Conservation (phyloP, 352 stramenopile species). For the Phytophthora sp. region DNA sequence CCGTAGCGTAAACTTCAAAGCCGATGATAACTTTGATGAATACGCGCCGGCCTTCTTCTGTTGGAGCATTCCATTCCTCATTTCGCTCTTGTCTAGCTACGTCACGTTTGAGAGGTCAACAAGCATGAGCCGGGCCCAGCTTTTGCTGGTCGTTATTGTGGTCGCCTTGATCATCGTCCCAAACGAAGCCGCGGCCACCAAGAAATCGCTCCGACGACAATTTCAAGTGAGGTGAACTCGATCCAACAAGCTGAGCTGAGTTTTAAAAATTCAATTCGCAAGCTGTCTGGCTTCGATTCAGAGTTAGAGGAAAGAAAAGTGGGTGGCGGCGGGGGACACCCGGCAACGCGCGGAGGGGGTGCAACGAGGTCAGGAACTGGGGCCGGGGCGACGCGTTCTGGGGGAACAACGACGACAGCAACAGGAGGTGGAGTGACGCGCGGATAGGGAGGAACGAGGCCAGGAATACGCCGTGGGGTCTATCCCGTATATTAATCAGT, state of each 20-base stretch:
- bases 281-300: not conserved
- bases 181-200: not conserved
- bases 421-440: not conserved
- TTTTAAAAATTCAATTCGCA: not conserved
- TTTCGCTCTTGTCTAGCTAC: not conserved
- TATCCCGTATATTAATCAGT: not conserved
- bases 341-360: not conserved
- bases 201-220: too few relatives aligned
- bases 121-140: not conserved
- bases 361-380: too few relatives aligned
- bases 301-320: constrained; percentile 2
- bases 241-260: not conserved
- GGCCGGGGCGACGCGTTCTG: too few relatives aligned
- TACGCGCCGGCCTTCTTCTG: too few relatives aligned
- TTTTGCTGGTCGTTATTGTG: not conserved
- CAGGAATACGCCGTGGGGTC: too few relatives aligned
- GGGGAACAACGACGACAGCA: too few relatives aligned
- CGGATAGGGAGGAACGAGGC: too few relatives aligned
- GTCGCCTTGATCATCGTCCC: not conserved
- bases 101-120: not conserved
- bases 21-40: not conserved
- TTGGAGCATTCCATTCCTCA: not conserved
- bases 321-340: not conserved
- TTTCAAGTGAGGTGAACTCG: not conserved
- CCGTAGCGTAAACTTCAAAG: not conserved